Conservation (phyloP, 2,329 filamentous ascomycete species). For the Endocalyx cinctus region DNA sequence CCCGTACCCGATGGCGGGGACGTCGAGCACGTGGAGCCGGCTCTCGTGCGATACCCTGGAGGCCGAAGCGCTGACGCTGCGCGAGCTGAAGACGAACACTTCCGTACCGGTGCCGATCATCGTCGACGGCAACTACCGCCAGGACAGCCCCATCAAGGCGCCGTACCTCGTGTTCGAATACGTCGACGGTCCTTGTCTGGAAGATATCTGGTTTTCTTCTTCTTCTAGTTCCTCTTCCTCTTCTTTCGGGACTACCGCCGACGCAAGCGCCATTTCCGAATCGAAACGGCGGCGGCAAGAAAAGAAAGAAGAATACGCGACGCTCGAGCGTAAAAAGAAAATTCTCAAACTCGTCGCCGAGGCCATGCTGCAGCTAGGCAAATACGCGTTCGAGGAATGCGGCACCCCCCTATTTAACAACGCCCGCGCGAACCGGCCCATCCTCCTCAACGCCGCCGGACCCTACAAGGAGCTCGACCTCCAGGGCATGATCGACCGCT, state of each 20-base stretch:
- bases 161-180: slow-evolving; percentile 13
- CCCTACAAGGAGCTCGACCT: slow-evolving; percentile 14
- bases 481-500: slow-evolving; percentile 18
- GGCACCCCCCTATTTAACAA: slow-evolving; percentile 16
- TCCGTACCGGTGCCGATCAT: slow-evolving; percentile 16
- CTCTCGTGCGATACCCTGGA: slow-evolving; percentile 13
- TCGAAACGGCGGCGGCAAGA: no score
- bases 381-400: slow-evolving; percentile 14
- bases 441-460: slow-evolving; percentile 8
- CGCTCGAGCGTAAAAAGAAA: slow-evolving; percentile 3
- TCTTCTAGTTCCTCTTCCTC: no score
- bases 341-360: slow-evolving; percentile 14
- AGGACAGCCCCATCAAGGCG: slow-evolving; percentile 3
- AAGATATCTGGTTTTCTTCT: slow-evolving; percentile 24
- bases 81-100: slow-evolving; percentile 14
- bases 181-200: slow-evolving; percentile 14
- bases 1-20: slow-evolving; percentile 16
- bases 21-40: slow-evolving; percentile 14
- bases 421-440: no score
- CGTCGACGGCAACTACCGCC: slow-evolving; percentile 14
- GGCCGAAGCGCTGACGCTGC: slow-evolving; percentile 16
- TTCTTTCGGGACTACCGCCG: no score
- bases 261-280: no score
- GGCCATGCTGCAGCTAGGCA: slow-evolving; percentile 16
- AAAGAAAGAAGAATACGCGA: not conserved